Conservation (phyloP, 164 flowering plant genomes). For the grape (Vitis vinifera) region ASM3070453v1 NC_081817.1:1097501-1098000, state of each 20-base stretch:
- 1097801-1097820: neutral
- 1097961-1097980: too few species aligned
- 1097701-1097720: neutral
- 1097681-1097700: neutral
- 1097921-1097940: too few species aligned
- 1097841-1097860: neutral
- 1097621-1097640: constrained; percentile 43
- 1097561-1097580: constrained; percentile 45
- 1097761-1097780: neutral
- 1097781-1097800: neutral
- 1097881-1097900: too few species aligned
- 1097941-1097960: too few species aligned
- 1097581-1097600: constrained; percentile 60
- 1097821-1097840: neutral
- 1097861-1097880: too few species aligned
- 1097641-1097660: constrained; percentile 13
- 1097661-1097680: constrained; percentile 11
- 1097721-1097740: neutral
- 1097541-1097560: constrained; percentile 23
- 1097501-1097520: constrained; percentile 63
- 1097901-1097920: too few species aligned
- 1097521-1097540: constrained; percentile 25
- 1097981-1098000: too few species aligned
- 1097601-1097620: constrained; percentile 17
- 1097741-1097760: neutral